A percentile compares a stretch with the other conserved stretches of the same genome.
Evolutionary conservation across 176 grass and related monocot species (phyloP).

Genomic region (Rhynchospora breviuscula): DNA sequence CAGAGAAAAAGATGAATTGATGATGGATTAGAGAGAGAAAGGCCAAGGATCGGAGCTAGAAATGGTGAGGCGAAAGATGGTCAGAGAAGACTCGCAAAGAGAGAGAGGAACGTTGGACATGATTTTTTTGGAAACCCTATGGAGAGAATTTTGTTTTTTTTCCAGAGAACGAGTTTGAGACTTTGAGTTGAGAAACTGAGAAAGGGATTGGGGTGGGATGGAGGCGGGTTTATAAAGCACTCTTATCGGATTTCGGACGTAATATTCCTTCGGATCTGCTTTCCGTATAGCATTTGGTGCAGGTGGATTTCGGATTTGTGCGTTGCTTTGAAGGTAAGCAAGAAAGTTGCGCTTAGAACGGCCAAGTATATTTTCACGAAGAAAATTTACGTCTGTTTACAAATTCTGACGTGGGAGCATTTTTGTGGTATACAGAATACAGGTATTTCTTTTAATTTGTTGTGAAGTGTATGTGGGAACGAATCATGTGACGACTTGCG

Average conservation of each 20-base stretch:
- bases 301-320: neutral
- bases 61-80: slow-evolving; percentile 43
- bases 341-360: neutral
- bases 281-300: neutral
- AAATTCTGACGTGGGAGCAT: neutral
- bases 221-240: slow-evolving; percentile 17
- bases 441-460: too few relatives aligned
- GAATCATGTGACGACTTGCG: neutral
- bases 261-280: neutral
- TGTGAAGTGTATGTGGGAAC: neutral
- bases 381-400: neutral
- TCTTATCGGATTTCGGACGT: neutral
- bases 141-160: neutral
- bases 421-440: too few relatives aligned
- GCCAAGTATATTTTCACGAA: neutral
- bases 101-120: slow-evolving; percentile 44
- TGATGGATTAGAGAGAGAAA: slow-evolving; percentile 34
- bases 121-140: neutral
- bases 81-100: slow-evolving; percentile 42
- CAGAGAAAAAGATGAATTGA: neutral
- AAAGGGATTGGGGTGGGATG: slow-evolving; percentile 4
- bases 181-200: neutral
- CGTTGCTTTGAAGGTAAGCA: slow-evolving; percentile 11
- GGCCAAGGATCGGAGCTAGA: slow-evolving; percentile 50
- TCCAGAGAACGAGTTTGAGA: neutral